Evolutionary conservation across 2,329 filamentous ascomycete species (phyloP).

Genomic region (Fusarium temperatum): DNA sequence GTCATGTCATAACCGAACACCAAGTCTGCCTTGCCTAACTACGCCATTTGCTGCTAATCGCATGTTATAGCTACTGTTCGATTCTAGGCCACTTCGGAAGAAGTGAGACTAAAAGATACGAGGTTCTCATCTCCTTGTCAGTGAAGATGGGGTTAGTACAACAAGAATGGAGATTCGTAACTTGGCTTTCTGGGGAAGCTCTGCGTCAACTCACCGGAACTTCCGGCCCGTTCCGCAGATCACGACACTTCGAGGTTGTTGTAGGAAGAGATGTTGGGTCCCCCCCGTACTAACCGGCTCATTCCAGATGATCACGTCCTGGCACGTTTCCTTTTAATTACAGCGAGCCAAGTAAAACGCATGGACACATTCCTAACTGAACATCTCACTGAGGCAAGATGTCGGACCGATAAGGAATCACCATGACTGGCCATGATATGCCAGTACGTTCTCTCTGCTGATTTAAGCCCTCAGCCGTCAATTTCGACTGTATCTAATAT

Average conservation of each 20-base stretch:
- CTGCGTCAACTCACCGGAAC: background rate
- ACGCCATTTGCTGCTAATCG: background rate
- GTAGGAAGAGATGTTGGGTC: rapidly evolving
- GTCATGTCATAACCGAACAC: rapidly evolving
- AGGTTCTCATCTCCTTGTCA: rapidly evolving
- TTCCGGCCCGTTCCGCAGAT: background rate
- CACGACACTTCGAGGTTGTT: background rate
- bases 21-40: background rate
- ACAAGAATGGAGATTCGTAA: background rate
- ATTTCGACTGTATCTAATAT: too few relatives aligned
- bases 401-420: too few relatives aligned
- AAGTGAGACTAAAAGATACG: rapidly evolving
- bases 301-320: background rate
- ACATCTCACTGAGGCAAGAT: too few relatives aligned
- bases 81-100: too few relatives aligned
- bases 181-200: background rate
- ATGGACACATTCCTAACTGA: background rate
- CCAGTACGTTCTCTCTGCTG: too few relatives aligned
- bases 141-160: too few relatives aligned
- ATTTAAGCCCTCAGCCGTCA: too few relatives aligned
- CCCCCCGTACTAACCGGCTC: background rate
- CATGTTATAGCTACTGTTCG: background rate
- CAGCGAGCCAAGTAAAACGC: background rate
- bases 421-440: too few relatives aligned
- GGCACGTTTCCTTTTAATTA: background rate